Evolutionary conservation across 768 basidiomycete species (phyloP).

Genomic region (Suillus brevipes): DNA sequence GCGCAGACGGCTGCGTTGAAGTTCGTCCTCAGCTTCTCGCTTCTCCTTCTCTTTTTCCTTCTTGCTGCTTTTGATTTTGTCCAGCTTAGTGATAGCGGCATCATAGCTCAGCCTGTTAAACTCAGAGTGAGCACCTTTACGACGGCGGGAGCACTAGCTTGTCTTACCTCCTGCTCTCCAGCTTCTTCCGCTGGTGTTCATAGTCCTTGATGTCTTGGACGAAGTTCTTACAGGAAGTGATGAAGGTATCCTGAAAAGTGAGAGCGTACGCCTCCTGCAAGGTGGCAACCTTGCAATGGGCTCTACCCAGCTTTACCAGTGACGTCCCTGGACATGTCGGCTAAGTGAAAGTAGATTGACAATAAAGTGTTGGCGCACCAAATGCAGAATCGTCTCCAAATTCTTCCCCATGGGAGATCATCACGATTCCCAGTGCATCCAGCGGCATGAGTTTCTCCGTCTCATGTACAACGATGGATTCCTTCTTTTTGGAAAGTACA

Average conservation of each 20-base stretch:
- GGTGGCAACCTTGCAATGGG: conserved; percentile 82
- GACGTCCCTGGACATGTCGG: conserved; percentile 52
- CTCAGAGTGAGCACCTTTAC: neutral
- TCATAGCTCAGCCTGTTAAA: conserved; percentile 68
- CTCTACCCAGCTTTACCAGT: conserved; percentile 74
- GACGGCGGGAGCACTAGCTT: neutral
- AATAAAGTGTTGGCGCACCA: conserved; percentile 41
- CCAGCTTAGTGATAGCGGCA: conserved; percentile 66
- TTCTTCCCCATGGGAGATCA: conserved; percentile 84
- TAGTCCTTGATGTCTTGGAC: conserved; percentile 82
- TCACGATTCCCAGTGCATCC: conserved; percentile 80
- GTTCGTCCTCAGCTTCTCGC: conserved; percentile 79
- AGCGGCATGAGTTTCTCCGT: conserved; percentile 71
- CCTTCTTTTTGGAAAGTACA: conserved; percentile 73
- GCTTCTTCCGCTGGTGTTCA: conserved; percentile 76
- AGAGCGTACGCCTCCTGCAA: conserved; percentile 81
- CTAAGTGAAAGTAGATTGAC: neutral
- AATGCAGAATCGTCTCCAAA: conserved; percentile 75
- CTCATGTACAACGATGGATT: conserved; percentile 60
- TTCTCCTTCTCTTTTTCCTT: conserved; percentile 80
- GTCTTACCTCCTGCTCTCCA: conserved; percentile 78
- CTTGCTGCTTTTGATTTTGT: conserved; percentile 68
- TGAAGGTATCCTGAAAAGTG: conserved; percentile 71
- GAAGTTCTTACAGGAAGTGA: conserved; percentile 63
- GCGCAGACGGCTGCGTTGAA: conserved; percentile 66